A percentile compares a stretch with the other conserved stretches of the same genome.
Evolutionary conservation across 345 rosid species (phyloP).

Genomic region (Eucalyptus viminalis): DNA sequence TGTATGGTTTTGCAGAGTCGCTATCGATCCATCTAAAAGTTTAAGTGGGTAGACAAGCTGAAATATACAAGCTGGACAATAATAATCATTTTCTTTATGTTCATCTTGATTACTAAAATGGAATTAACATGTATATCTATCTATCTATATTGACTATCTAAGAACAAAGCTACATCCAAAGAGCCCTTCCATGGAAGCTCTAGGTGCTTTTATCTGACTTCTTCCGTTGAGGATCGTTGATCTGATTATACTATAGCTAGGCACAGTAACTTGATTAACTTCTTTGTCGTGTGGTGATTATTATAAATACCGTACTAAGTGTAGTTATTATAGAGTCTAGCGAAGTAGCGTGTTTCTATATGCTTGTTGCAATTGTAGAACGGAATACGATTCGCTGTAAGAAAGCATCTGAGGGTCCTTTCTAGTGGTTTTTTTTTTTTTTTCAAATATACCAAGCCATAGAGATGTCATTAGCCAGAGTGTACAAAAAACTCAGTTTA

Average conservation of each 20-base stretch:
- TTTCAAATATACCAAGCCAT: background rate
- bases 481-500: background rate
- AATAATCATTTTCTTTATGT: background rate
- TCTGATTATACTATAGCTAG: background rate
- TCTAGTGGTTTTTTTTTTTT: background rate
- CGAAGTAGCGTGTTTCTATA: background rate
- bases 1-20: background rate
- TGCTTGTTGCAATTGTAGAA: background rate
- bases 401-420: background rate
- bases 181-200: background rate
- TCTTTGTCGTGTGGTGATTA: background rate
- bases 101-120: background rate
- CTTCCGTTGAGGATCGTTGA: background rate
- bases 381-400: background rate
- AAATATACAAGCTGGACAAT: fast-evolving
- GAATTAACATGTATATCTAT: background rate
- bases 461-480: background rate
- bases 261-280: background rate
- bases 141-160: background rate
- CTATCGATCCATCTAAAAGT: background rate
- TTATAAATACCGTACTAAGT: background rate
- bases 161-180: background rate
- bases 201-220: background rate
- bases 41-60: background rate
- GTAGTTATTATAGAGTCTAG: background rate